Conservation (phyloP, 352 stramenopile genomes). For the Globisporangium ultimum region DNA sequence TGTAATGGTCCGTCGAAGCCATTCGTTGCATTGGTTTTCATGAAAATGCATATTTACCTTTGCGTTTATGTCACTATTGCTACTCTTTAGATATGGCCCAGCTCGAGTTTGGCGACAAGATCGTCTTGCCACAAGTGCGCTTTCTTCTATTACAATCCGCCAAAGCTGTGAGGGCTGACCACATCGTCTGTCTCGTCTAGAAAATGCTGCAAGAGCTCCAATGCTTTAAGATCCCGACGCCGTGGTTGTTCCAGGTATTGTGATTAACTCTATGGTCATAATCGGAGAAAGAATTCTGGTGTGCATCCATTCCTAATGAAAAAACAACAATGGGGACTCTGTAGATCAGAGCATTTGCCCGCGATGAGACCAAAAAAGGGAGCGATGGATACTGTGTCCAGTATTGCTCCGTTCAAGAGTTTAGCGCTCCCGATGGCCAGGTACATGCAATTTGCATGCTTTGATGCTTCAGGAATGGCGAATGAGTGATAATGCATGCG, state of each 20-base stretch:
- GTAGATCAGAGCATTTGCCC: constrained; percentile 22
- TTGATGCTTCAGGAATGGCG: not conserved
- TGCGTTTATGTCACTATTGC: not conserved
- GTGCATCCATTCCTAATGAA: no score
- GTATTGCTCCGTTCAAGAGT: constrained; percentile 64
- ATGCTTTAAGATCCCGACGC: constrained; percentile 45
- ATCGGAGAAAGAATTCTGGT: not conserved
- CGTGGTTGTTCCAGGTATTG: constrained; percentile 48
- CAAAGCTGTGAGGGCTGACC: not conserved
- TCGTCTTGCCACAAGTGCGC: constrained; percentile 46
- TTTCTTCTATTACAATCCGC: not conserved
- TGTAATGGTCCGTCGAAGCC: constrained; percentile 30
- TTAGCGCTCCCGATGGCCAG: constrained; percentile 48
- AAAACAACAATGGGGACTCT: not conserved
- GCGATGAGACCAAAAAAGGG: not conserved
- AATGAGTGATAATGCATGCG: not conserved
- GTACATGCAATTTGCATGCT: constrained; percentile 44
- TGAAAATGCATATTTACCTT: not conserved
- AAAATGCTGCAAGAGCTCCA: constrained; percentile 52
- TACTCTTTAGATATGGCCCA: constrained; percentile 40
- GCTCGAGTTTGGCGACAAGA: constrained; percentile 68
- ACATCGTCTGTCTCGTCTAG: constrained; percentile 15
- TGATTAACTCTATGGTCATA: no score
- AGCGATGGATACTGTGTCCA: constrained; percentile 12
- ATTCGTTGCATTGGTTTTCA: no score